phyloP scores from a whole-genome alignment of 2,329 filamentous ascomycete genomes.

The Pseudocercospora crystallina region DNA sequence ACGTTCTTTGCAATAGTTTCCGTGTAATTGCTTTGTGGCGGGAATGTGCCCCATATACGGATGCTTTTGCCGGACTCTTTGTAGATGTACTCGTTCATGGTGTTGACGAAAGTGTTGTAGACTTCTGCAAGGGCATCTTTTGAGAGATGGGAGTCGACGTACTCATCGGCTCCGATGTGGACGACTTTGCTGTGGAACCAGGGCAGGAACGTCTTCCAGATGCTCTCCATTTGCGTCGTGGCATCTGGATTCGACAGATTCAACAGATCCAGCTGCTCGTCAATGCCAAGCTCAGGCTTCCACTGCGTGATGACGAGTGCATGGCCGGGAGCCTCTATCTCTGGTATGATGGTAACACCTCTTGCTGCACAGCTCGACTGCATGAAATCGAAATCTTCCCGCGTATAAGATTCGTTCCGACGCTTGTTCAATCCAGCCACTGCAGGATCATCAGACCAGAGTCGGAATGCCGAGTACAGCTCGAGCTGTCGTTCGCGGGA shows the following conservation, averaged over 20 bases:
- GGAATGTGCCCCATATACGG: slow-evolving; percentile 59
- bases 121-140: slow-evolving; percentile 42
- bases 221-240: slow-evolving; percentile 53
- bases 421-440: slow-evolving; percentile 53
- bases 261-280: slow-evolving; percentile 50
- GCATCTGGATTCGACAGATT: slow-evolving; percentile 58
- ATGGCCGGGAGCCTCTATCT: slow-evolving; percentile 62
- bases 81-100: slow-evolving; percentile 50
- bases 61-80: slow-evolving; percentile 45
- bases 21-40: slow-evolving; percentile 39
- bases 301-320: slow-evolving; percentile 58
- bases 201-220: slow-evolving; percentile 55
- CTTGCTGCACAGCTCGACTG: slow-evolving; percentile 54
- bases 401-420: slow-evolving; percentile 57
- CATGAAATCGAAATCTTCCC: slow-evolving; percentile 53
- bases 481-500: slow-evolving; percentile 48
- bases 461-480: slow-evolving; percentile 57
- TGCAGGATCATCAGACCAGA: slow-evolving; percentile 51
- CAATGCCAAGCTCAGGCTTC: slow-evolving; percentile 56
- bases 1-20: slow-evolving; percentile 47
- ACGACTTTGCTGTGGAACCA: slow-evolving; percentile 59
- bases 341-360: slow-evolving; percentile 59
- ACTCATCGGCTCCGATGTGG: slow-evolving; percentile 59
- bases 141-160: slow-evolving; percentile 30
- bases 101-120: slow-evolving; percentile 56